These are phyloP conservation scores for Metschnikowia borealis DNA, from an alignment of 805 yeast species.

Conservation along the genomic window DNA sequence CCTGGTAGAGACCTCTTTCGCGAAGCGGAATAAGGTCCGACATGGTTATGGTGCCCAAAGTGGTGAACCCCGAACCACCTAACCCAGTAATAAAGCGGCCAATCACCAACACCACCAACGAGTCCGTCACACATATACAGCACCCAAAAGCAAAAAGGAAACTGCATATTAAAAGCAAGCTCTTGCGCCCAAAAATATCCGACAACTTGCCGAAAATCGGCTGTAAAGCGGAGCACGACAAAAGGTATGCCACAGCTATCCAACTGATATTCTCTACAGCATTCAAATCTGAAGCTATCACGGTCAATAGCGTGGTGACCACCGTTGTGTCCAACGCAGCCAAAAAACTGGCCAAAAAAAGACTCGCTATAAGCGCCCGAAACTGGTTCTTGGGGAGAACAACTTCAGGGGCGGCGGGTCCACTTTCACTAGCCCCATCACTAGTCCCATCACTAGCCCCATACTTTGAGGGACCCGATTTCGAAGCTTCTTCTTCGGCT, in stretches of 20 bases:
- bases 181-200: slow-evolving; percentile 67
- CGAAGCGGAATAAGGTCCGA: slow-evolving; percentile 75
- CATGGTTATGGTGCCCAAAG: slow-evolving; percentile 69
- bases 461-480: not conserved
- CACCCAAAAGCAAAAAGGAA: slow-evolving; percentile 53
- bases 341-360: slow-evolving; percentile 44
- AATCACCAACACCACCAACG: slow-evolving; percentile 43
- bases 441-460: not conserved
- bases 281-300: slow-evolving; percentile 65
- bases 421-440: not conserved
- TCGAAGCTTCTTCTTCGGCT: not conserved
- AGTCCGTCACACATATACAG: slow-evolving; percentile 52
- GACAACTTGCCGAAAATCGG: slow-evolving; percentile 69
- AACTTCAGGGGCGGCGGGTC: not conserved
- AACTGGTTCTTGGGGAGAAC: slow-evolving; percentile 25
- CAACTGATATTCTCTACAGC: slow-evolving; percentile 62
- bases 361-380: slow-evolving; percentile 26
- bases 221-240: slow-evolving; percentile 69
- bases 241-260: slow-evolving; percentile 68
- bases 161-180: slow-evolving; percentile 49
- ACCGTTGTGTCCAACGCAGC: slow-evolving; percentile 68
- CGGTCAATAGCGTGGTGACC: slow-evolving; percentile 60
- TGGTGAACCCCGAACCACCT: slow-evolving; percentile 87
- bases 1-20: slow-evolving; percentile 79
- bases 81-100: slow-evolving; percentile 76